Base-by-base conservation (phyloP, 768 basidiomycete species). In the Arthromyces matolae region DNA sequence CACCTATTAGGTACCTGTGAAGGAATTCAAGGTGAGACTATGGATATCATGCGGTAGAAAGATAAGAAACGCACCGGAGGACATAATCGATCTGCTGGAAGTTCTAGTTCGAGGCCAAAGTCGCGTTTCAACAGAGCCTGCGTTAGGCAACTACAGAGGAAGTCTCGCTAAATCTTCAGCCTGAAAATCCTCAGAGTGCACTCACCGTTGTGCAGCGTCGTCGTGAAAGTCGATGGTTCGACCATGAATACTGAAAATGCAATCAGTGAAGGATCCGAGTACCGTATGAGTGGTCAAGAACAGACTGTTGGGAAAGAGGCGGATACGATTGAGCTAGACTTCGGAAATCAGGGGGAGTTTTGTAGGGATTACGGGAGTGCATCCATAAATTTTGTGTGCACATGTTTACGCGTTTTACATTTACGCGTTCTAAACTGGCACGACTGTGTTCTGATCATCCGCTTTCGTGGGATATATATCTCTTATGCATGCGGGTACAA, bases 11-110 rank as follows among this genome's bases (percentile, higher is more conserved):
- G 85, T 7, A 89, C 77, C 88, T 89, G 47, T 1, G 3, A 14
- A 14, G 20, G 45, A 7, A 29, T 32, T 14, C 13, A 29, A 23
- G 31, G 25, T 25, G 25, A 31, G 24, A 23, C 43, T 37, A 37
- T 20, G 27, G 40, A 42, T n/a, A n/a, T 38, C 8, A 19, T 19
- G 14, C 18, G 25, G 42, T 20, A 53, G 8, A 27, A n/a, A 49
- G 29, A 23, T 12, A 51, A 48, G 42, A 19, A 5, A 63, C 81
- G 49, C 60, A 95, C 93, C 0, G 93, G 88, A 25, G 94, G 94
- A 64, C 93, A 95, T 5, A 96, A 68, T 45, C 93, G 71, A 64
- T 91, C 78, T 2, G 71, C 61, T 2, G 88, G 87, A 10, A 96
- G 65, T 3, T 68, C 55, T 0, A 94, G 56, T 25, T 68, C 67